A percentile compares a stretch with the other conserved stretches of the same genome.
These are phyloP conservation scores for Steccherinum ochraceum DNA, from an alignment of 768 basidiomycete genomes.

Conservation along the genomic window DNA sequence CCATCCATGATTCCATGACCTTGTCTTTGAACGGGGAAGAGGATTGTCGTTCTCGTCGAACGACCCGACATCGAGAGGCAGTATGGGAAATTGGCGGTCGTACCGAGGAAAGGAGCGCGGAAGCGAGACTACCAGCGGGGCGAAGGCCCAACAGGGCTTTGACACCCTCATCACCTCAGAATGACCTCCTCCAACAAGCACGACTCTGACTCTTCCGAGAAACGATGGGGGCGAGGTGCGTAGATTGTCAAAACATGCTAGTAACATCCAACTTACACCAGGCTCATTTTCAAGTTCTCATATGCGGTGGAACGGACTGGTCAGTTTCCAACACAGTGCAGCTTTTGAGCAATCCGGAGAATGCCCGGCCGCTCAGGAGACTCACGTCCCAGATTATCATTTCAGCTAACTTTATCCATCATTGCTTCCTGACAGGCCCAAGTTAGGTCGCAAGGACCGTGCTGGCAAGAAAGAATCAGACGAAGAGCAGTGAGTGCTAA, in stretches of 20 bases:
- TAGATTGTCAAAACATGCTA: not conserved
- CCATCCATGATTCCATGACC: too few relatives aligned
- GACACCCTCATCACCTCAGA: not conserved
- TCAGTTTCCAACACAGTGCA: too few relatives aligned
- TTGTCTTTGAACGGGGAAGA: too few relatives aligned
- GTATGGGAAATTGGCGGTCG: too few relatives aligned
- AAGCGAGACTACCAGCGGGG: too few relatives aligned
- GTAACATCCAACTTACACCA: not conserved
- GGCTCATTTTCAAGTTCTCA: constrained; percentile 53
- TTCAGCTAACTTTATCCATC: not conserved
- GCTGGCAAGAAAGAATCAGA: constrained; percentile 39
- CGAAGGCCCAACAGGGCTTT: too few relatives aligned
- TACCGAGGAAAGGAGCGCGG: not conserved
- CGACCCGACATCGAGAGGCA: too few relatives aligned
- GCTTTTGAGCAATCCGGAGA: not conserved
- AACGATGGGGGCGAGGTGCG: constrained; percentile 11
- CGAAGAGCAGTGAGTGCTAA: constrained; percentile 28
- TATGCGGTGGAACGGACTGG: constrained; percentile 89
- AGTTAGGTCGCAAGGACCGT: constrained; percentile 71
- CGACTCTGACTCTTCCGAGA: not conserved
- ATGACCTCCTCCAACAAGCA: not conserved
- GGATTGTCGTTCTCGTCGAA: too few relatives aligned
- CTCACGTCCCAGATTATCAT: not conserved
- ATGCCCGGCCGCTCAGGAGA: constrained; percentile 1
- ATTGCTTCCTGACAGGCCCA: constrained; percentile 44